Evolutionary conservation across 1,139 yeast species (phyloP).

Genomic region (Scheffersomyces insectosa): DNA sequence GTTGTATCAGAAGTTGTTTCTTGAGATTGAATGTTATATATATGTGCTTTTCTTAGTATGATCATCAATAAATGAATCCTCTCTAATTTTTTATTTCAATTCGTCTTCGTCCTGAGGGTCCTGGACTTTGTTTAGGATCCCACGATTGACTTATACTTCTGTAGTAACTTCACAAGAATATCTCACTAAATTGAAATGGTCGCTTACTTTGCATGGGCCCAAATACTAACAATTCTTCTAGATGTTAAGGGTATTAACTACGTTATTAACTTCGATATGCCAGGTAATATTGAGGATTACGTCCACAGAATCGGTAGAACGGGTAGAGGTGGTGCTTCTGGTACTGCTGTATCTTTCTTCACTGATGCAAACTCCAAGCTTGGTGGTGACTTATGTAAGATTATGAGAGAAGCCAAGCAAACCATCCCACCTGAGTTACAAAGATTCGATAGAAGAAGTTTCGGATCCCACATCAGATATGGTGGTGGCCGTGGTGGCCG

Average conservation of each 20-base stretch:
- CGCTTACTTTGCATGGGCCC: neutral
- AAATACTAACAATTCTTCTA: constrained; percentile 41
- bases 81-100: neutral
- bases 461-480: constrained; percentile 55
- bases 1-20: neutral
- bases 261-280: constrained; percentile 96
- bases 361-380: constrained; percentile 83
- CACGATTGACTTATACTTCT: neutral
- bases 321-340: constrained; percentile 96
- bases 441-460: constrained; percentile 55
- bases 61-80: neutral
- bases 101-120: too few species aligned
- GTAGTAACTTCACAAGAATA: neutral
- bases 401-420: constrained; percentile 95
- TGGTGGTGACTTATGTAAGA: constrained; percentile 88
- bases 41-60: constrained; percentile 1
- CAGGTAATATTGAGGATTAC: constrained; percentile 96
- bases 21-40: constrained; percentile 1
- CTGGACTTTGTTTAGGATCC: too few species aligned
- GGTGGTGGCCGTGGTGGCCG: constrained; percentile 64
- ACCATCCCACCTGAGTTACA: constrained; percentile 67
- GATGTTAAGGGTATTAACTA: constrained; percentile 96
- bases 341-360: constrained; percentile 95
- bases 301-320: constrained; percentile 97
- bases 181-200: neutral